Evolutionary conservation across 495 filamentous ascomycete species (phyloP).

Genomic region (Annulohypoxylon maeteangense): DNA sequence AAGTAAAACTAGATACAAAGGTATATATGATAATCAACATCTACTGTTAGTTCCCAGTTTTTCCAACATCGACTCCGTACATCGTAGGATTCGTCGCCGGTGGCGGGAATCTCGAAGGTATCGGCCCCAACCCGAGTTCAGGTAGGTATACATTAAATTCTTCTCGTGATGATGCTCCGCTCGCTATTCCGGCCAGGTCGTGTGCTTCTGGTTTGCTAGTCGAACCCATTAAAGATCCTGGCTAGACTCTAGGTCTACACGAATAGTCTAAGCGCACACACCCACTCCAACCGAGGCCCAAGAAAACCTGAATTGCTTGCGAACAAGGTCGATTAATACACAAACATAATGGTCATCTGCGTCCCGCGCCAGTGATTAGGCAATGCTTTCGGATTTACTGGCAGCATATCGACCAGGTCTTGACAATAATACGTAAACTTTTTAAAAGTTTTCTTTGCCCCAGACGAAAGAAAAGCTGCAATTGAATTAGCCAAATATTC

Average conservation of each 20-base stretch:
- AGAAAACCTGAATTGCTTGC: conserved; percentile 34
- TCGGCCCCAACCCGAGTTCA: conserved; percentile 10
- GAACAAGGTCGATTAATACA: conserved; percentile 36
- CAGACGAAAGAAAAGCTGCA: conserved; percentile 69
- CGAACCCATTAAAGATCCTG: conserved; percentile 28
- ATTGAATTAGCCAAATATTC: conserved; percentile 4
- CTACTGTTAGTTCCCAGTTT: conserved; percentile 29
- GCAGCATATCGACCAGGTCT: conserved; percentile 25
- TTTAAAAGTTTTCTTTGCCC: conserved; percentile 83
- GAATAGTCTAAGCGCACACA: conserved; percentile 15
- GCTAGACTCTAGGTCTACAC: conserved; percentile 25
- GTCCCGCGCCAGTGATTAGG: conserved; percentile 41
- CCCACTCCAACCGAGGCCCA: conserved; percentile 15
- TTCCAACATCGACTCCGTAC: conserved; percentile 24
- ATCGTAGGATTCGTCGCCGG: conserved; percentile 27
- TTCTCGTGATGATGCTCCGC: conserved; percentile 22
- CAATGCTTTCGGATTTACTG: conserved; percentile 30
- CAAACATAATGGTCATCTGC: conserved; percentile 37
- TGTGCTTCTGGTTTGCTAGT: conserved; percentile 29
- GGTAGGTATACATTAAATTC: conserved; percentile 38
- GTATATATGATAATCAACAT: conserved; percentile 40
- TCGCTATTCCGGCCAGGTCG: conserved; percentile 22
- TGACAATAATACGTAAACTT: conserved; percentile 23
- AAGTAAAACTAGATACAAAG: conserved; percentile 42
- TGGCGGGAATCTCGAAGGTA: conserved; percentile 19